Base-by-base conservation (phyloP, 768 basidiomycete species). In the Mycena indigotica region DNA sequence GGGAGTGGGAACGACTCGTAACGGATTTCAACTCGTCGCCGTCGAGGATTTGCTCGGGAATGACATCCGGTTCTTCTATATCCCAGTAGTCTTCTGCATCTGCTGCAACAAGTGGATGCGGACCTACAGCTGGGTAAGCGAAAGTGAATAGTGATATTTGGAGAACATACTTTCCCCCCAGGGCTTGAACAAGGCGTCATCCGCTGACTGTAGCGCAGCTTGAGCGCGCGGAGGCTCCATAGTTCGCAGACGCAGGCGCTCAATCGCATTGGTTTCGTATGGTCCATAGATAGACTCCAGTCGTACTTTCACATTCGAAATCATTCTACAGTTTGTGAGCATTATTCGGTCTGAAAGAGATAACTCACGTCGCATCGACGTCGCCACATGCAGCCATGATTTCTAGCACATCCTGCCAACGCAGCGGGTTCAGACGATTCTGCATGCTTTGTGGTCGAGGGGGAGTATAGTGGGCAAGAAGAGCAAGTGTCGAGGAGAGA, bases 331-430 rank as follows among this genome's bases (percentile, higher is more conserved):
- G 15, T 44, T 21, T 44, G n/a, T 23, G 41, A 15, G 8, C 15
- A 44, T 21, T 13, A 13, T n/a, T 10, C 10, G 41, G 12, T 44
- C 41, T 10, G 13, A 44, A 19, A 44, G 23, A 13, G 21, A 15
- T 5, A 23, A 44, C 13, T 16, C 63, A 77, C 77, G 65, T 68
- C 65, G 69, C 63, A 65, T 80, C 72, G 57, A 75, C 67, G 62
- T 69, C 63, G 46, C 76, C 80, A 63, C 73, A 73, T 13, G 78
- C 72, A 39, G 75, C 76, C 12, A 84, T 72, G 3, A 82, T 73
- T 28, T 81, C 78, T 19, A 91, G 70, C n/a, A 91, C 80, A 49
- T 75, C 74, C 53, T 82, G 77, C 89, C 89, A 91, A 29, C 75
- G 75, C 51, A 90, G 74, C 4, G 86, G 82, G 49, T 76, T 77